Base-by-base conservation (phyloP, 164 flowering plant species). In the Kalanchoe fedtschenkoi region DNA sequence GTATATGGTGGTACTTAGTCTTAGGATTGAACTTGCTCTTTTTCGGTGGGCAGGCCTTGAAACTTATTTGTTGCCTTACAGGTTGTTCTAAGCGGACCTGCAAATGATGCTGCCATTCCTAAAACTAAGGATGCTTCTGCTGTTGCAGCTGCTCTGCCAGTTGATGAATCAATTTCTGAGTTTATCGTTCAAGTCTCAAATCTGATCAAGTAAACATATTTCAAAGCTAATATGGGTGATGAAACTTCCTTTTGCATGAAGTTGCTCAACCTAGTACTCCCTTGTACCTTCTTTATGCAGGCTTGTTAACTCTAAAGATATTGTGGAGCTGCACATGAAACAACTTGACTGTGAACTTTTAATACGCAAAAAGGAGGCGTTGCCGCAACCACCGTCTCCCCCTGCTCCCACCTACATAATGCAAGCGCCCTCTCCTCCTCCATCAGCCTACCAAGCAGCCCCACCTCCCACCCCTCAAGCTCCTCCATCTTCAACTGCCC, bases 261-360 rank as follows among this genome's bases (percentile, higher is more conserved):
- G n/a, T n/a, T n/a, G 26, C 28, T 46, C 34, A 51, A 10, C n/a
- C n/a, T 47, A 9, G 24, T 61, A 39, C 34, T 21, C 28, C 28
- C n/a, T 72, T 28, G n/a, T 38, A 16, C 55, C 2, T 62, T 5
- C 63, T 33, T 61, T 33, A 6, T 71, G 53, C 75, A 91, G 97
- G 78, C 84, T 91, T 55, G 97, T 91, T 30, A 93, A 88, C 68
- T 91, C 97, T 11, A 81, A 77, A 69, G 97, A 88, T 70, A 83
- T 91, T 21, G 78, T 86, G 61, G 97, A 91, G 78, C 63, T 91
- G 77, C 80, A 88, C 68, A 28, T 88, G 73, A 88, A 88, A 66
- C 93, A 91, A 60, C 78, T 63, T 24, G 91, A 81, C 58, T 91
- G 84, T 74, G 96, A 91, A 61, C 42, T 91, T 9, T 26, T 70